Evolutionary conservation across 345 rosid genomes (phyloP).

Genomic region (Isatis tinctoria): DNA sequence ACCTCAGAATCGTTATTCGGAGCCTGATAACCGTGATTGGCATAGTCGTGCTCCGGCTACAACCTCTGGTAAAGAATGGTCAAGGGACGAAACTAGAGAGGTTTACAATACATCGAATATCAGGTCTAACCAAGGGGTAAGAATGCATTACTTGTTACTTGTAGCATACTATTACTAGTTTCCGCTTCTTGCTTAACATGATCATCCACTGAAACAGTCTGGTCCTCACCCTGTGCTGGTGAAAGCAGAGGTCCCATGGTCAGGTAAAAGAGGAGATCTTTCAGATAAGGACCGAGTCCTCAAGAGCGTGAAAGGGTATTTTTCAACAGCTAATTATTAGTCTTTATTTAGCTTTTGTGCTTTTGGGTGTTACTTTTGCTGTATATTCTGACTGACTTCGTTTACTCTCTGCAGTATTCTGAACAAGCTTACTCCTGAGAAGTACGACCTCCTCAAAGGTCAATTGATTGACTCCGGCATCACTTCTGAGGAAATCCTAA

Average conservation of each 20-base stretch:
- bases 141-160: not conserved
- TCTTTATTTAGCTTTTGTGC: too few species aligned
- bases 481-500: slow-evolving; percentile 63
- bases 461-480: slow-evolving; percentile 86
- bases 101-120: not conserved
- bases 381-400: not conserved
- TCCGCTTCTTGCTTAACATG: not conserved
- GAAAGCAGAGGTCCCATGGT: slow-evolving; percentile 96
- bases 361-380: not conserved
- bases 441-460: slow-evolving; percentile 86
- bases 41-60: slow-evolving; percentile 61
- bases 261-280: slow-evolving; percentile 64
- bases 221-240: slow-evolving; percentile 63
- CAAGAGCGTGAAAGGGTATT: slow-evolving; percentile 89
- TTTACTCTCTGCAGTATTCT: slow-evolving; percentile 49
- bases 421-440: slow-evolving; percentile 89
- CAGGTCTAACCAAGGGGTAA: slow-evolving; percentile 53
- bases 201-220: slow-evolving; percentile 40
- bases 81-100: slow-evolving; percentile 64
- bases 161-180: not conserved
- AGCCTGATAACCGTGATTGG: slow-evolving; percentile 93
- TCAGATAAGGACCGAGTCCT: slow-evolving; percentile 81
- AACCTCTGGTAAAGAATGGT: slow-evolving; percentile 60
- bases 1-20: slow-evolving; percentile 58
- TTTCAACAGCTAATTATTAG: too few species aligned